Percentiles rank a stretch among this genome's conserved stretches.
Conservation (phyloP, 768 basidiomycete genomes). For the Rhizopogon vesiculosus region DNA sequence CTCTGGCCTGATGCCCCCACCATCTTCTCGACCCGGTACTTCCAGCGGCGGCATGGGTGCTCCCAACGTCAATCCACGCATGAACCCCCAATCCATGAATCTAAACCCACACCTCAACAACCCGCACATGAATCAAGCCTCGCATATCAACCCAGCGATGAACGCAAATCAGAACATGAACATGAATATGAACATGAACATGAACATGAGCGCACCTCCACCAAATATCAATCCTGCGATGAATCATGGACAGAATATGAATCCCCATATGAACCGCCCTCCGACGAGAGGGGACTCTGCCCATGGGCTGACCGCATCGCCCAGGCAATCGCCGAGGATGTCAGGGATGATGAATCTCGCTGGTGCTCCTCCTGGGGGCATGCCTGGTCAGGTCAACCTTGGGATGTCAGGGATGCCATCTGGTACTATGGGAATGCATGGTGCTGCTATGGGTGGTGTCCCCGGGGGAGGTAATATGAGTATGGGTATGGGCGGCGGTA, state of each 20-base stretch:
- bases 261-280: slow-evolving; percentile 18
- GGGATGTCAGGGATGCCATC: slow-evolving; percentile 9
- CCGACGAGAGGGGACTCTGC: slow-evolving; percentile 27
- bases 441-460: slow-evolving; percentile 8
- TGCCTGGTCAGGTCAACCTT: slow-evolving; percentile 5
- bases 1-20: slow-evolving; percentile 18
- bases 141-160: slow-evolving; percentile 13
- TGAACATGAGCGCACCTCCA: slow-evolving; percentile 6
- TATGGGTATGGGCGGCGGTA: slow-evolving; percentile 9
- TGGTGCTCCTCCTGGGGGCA: slow-evolving; percentile 1
- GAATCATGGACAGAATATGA: neutral
- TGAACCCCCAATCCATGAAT: slow-evolving; percentile 20
- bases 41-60: slow-evolving; percentile 13
- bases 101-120: slow-evolving; percentile 16
- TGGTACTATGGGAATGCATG: slow-evolving; percentile 13
- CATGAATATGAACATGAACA: slow-evolving; percentile 3
- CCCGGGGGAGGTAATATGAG: neutral
- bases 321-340: slow-evolving; percentile 24
- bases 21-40: slow-evolving; percentile 21
- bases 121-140: slow-evolving; percentile 15
- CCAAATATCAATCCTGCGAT: slow-evolving; percentile 12
- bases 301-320: slow-evolving; percentile 16
- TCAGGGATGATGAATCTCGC: neutral
- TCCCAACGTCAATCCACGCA: slow-evolving; percentile 13
- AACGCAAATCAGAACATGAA: slow-evolving; percentile 9